phyloP scores from a whole-genome alignment of 768 basidiomycete genomes.

The Kwoniella europaea region DNA sequence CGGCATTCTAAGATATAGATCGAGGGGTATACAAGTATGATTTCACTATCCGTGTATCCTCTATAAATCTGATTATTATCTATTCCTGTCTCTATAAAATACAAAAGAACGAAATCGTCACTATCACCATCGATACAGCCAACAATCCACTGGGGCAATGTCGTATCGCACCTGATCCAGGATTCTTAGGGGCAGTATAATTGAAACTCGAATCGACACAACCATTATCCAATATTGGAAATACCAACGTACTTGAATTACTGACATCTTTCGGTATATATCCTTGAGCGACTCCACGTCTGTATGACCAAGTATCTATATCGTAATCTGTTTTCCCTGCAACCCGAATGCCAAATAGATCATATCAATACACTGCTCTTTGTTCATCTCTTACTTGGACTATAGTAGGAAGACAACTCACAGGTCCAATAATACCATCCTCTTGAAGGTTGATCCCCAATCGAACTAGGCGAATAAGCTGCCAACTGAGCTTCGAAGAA shows the following conservation, averaged over 20 bases:
- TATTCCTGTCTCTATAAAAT: background rate
- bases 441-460: constrained; percentile 30
- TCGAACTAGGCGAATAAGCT: constrained; percentile 39
- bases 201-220: constrained; percentile 52
- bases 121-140: background rate
- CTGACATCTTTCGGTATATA: constrained; percentile 54
- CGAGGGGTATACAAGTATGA: background rate
- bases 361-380: background rate
- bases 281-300: constrained; percentile 42
- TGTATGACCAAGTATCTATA: constrained; percentile 56
- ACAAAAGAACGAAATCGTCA: background rate
- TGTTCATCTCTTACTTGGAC: background rate
- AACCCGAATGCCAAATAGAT: background rate
- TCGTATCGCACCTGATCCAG: constrained; percentile 13
- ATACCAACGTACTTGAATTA: constrained; percentile 47
- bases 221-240: constrained; percentile 47
- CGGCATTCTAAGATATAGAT: too few species aligned
- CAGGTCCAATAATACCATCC: constrained; percentile 59
- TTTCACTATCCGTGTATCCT: background rate
- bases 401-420: background rate
- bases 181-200: constrained; percentile 49
- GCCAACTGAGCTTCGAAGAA: constrained; percentile 56
- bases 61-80: background rate
- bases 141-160: background rate
- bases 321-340: constrained; percentile 51